These are phyloP conservation scores for Aspergillus sclerotiicarbonarius DNA, from an alignment of 495 filamentous ascomycete genomes.

Conservation along the genomic window DNA sequence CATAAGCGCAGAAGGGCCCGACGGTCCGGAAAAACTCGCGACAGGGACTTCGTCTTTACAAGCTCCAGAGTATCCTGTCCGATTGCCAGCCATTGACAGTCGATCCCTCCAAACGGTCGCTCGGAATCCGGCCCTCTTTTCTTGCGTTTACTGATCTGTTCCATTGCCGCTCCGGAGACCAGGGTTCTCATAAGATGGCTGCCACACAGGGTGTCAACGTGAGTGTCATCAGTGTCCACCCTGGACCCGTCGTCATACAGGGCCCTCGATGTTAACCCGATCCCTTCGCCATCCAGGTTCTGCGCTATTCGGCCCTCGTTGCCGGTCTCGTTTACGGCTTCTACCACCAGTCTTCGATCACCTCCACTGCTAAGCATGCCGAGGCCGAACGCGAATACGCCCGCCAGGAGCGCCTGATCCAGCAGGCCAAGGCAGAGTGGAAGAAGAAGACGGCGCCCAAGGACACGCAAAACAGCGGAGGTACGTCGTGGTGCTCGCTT, in stretches of 20 bases:
- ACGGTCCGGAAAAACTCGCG: conserved; percentile 56
- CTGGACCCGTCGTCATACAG: conserved; percentile 19
- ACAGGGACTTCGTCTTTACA: conserved; percentile 44
- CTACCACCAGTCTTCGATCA: conserved; percentile 80
- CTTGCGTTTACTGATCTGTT: conserved; percentile 21
- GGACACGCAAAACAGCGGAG: conserved; percentile 48
- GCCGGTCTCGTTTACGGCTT: conserved; percentile 89
- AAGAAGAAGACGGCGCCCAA: conserved; percentile 66
- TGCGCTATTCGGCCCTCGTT: conserved; percentile 88
- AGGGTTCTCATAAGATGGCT: conserved; percentile 41
- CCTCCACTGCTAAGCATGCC: conserved; percentile 59
- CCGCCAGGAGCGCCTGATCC: conserved; percentile 83
- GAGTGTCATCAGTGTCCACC: conserved; percentile 25
- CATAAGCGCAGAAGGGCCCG: conserved; percentile 38
- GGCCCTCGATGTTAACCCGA: conserved; percentile 14
- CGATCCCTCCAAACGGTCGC: conserved; percentile 35
- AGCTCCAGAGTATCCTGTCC: conserved; percentile 23
- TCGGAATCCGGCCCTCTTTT: conserved; percentile 30
- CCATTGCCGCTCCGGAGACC: conserved; percentile 26
- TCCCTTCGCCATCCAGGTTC: conserved; percentile 60
- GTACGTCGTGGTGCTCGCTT: conserved; percentile 49
- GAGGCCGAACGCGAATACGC: conserved; percentile 75
- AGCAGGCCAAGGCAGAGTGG: conserved; percentile 87
- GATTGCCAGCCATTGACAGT: conserved; percentile 44
- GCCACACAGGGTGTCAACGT: conserved; percentile 51